Percentiles rank a stretch among this genome's conserved stretches.
phyloP scores from a whole-genome alignment of 306 rosid genomes.

The Cajanus cajan region DNA sequence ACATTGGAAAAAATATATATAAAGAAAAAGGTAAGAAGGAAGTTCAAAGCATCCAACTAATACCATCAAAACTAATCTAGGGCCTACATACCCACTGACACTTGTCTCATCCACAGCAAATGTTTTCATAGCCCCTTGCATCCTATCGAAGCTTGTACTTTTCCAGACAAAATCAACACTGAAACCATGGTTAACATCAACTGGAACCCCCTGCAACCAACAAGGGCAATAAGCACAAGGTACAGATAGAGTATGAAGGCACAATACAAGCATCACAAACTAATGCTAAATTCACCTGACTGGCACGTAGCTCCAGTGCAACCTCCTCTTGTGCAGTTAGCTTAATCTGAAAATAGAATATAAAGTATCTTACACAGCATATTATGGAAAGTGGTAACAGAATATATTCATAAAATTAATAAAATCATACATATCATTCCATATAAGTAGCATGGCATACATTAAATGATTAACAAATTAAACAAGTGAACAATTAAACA shows the following conservation, averaged over 20 bases:
- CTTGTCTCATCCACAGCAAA: conserved; percentile 99
- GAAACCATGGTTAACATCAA: conserved; percentile 92
- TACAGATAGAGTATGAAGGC: neutral
- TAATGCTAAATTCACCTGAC: conserved; percentile 61
- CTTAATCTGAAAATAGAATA: conserved; percentile 70
- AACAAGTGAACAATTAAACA: conserved; percentile 6
- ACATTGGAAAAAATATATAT: neutral
- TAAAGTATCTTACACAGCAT: neutral
- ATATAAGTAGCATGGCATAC: neutral
- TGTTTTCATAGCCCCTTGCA: conserved; percentile 99
- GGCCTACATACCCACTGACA: conserved; percentile 86
- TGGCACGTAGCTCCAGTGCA: conserved; percentile 96
- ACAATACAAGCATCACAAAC: neutral
- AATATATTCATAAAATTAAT: neutral
- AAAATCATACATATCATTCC: conserved; percentile 1
- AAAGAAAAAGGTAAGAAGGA: neutral
- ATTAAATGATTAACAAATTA: neutral
- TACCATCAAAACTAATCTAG: neutral
- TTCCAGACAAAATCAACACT: conserved; percentile 99
- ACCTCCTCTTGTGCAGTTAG: conserved; percentile 98
- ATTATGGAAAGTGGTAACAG: neutral
- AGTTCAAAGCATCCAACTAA: neutral
- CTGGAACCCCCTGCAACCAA: conserved; percentile 90
- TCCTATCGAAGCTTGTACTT: conserved; percentile 98
- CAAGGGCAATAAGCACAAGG: conserved; percentile 23